Base-by-base conservation (phyloP, 2,329 filamentous ascomycete species). In the Elsinoe necatrix region DNA sequence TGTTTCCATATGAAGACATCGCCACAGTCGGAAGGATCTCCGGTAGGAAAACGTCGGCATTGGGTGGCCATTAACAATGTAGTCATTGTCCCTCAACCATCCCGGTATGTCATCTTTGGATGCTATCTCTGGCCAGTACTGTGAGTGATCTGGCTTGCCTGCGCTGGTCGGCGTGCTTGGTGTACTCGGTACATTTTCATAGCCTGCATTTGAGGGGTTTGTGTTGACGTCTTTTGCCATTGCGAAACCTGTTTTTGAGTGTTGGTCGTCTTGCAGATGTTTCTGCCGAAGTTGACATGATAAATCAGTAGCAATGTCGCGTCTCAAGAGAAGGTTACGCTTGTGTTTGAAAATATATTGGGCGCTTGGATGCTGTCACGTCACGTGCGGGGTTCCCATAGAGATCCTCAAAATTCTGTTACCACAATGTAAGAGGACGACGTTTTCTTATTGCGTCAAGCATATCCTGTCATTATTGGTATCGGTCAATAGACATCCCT, bases 61-160 rank as follows among this genome's bases (percentile, higher is more conserved):
- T 8, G 62, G 65, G 50, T 66, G 64, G 12, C 62, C 59, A n/a
- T 56, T 48, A 41, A 64, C 23, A 31, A 64, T 62, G 42, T 58
- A 64, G 23, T 64, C 61, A 58, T 64, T 66, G 39, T 66, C 64
- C 18, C 63, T 62, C 1, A 65, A 62, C 63, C 63, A 66, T 59
- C 37, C 48, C 14, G 64, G 63, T n/a, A 66, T 64, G 27, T 56
- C 45, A 21, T 64, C 57, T 62, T 65, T 65, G 20, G 50, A 62
- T 20, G 45, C 63, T 51, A 65, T 59, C 18, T 14, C 16, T 12
- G 62, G 65, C 63, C 64, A 66, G 12, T 61, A 58, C 55, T 50
- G 23, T 21, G 43, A 21, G 14, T 14, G 16, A 18, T 54, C 37
- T 34, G 48, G 56, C 48, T 57, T 54, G 41, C 35, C 34, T 12